A percentile compares a stretch with the other conserved stretches of the same genome.
These are phyloP conservation scores for Nitzschia palea DNA, from an alignment of 108 stramenopile species.

Conservation along the genomic window DNA sequence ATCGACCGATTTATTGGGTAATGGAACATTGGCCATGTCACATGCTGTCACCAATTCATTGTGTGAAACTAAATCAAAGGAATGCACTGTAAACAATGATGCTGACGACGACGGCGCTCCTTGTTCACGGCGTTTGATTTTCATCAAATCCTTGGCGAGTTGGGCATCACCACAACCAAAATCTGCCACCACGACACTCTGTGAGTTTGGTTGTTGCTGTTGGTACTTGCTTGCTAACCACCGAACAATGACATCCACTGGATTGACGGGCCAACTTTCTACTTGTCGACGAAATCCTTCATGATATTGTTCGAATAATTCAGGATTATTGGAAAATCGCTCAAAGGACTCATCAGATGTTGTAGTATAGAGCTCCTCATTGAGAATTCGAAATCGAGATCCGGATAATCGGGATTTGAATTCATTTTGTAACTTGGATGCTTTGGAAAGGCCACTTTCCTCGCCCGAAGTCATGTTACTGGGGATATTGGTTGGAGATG, in stretches of 20 bases:
- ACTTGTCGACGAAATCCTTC: slow-evolving; percentile 96
- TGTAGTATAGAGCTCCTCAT: slow-evolving; percentile 96
- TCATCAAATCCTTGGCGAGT: slow-evolving; percentile 72
- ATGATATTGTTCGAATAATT: slow-evolving; percentile 97
- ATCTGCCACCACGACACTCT: slow-evolving; percentile 82
- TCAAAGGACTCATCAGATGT: slow-evolving; percentile 73
- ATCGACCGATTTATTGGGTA: slow-evolving; percentile 83
- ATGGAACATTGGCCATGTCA: slow-evolving; percentile 95
- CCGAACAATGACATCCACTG: slow-evolving; percentile 91
- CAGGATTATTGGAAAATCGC: slow-evolving; percentile 82
- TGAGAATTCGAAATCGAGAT: slow-evolving; percentile 96
- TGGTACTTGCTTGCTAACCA: slow-evolving; percentile 40
- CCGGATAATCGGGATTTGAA: slow-evolving; percentile 85
- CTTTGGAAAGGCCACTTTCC: slow-evolving; percentile 28
- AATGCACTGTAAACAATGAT: slow-evolving; percentile 81
- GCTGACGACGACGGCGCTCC: too few species aligned
- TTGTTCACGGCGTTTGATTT: slow-evolving; percentile 20
- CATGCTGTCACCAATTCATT: slow-evolving; percentile 91
- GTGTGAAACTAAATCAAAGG: slow-evolving; percentile 94
- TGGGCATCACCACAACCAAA: slow-evolving; percentile 99
- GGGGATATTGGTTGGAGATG: background rate
- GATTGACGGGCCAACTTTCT: slow-evolving; percentile 94
- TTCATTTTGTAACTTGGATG: slow-evolving; percentile 23
- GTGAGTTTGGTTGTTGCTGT: background rate
- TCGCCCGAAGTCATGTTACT: slow-evolving; percentile 1